phyloP scores from a whole-genome alignment of 257 asterid genomes.

The Mentha longifolia region DNA sequence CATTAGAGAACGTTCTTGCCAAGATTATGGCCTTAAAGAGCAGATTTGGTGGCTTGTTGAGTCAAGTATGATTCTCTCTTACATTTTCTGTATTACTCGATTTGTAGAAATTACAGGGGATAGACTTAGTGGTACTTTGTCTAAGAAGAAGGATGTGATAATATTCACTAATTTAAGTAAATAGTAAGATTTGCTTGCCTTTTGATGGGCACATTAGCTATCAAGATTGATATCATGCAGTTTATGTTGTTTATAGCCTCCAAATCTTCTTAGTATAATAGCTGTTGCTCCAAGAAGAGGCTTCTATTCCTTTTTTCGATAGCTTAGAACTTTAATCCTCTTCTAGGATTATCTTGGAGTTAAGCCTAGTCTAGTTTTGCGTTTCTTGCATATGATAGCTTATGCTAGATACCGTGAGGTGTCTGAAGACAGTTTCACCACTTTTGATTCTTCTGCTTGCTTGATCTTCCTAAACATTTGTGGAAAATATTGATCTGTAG shows the following conservation, averaged over 20 bases:
- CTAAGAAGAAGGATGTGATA: constrained; percentile 6
- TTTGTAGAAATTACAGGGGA: constrained; percentile 2
- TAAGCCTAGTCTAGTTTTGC: neutral
- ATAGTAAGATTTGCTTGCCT: constrained; percentile 5
- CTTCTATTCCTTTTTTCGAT: neutral
- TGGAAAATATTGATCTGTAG: no score
- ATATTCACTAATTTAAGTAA: constrained; percentile 3
- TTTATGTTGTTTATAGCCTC: no score
- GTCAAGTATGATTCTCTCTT: constrained; percentile 60
- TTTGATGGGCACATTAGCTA: neutral
- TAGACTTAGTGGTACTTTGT: constrained; percentile 2
- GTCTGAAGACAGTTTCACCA: no score
- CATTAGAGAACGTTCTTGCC: constrained; percentile 87
- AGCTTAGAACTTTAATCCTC: neutral
- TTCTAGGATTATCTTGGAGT: no score
- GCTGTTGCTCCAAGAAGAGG: no score
- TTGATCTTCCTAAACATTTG: no score
- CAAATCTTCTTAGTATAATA: no score
- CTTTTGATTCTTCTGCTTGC: no score
- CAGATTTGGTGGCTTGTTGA: constrained; percentile 86
- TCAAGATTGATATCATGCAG: no score
- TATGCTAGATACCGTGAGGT: no score
- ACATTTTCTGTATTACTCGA: no score
- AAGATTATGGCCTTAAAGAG: constrained; percentile 90
- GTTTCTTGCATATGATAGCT: no score